phyloP scores from a whole-genome alignment of 2,329 filamentous ascomycete genomes.

The Elsinoe arachidis region DNA sequence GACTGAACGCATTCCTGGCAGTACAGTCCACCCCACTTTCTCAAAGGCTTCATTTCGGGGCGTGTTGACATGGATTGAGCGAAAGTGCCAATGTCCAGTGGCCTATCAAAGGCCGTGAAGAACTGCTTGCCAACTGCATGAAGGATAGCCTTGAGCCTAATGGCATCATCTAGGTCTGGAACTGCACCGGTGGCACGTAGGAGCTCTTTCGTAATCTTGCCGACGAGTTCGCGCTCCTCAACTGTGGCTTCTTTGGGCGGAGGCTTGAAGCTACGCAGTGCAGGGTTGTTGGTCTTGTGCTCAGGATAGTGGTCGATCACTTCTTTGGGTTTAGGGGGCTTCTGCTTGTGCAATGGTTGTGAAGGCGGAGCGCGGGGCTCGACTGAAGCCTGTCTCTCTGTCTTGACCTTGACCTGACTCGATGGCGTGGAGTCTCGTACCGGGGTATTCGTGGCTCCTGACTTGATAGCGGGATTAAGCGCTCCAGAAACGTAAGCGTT shows the following conservation, averaged over 20 bases:
- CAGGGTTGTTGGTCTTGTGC: conserved; percentile 5
- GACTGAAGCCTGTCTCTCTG: background rate
- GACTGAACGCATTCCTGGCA: conserved; percentile 33
- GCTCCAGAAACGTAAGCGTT: background rate
- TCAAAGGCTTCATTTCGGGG: conserved; percentile 34
- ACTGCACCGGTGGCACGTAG: conserved; percentile 55
- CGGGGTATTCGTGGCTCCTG: background rate
- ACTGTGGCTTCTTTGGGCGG: background rate
- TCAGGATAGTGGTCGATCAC: background rate
- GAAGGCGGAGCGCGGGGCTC: background rate
- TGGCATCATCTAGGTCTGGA: conserved; percentile 52
- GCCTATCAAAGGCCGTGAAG: conserved; percentile 48
- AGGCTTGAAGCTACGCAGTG: background rate
- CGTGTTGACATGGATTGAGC: conserved; percentile 36
- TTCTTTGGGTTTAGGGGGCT: background rate
- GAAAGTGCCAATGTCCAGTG: conserved; percentile 44
- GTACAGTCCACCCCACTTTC: conserved; percentile 35
- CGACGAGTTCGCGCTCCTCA: conserved; percentile 29
- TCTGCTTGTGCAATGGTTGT: background rate
- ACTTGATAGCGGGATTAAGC: background rate
- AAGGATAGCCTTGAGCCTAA: conserved; percentile 56
- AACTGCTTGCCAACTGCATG: conserved; percentile 54
- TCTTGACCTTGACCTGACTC: background rate
- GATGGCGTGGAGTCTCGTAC: background rate
- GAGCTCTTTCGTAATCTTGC: conserved; percentile 48